Conservation (phyloP, 495 filamentous ascomycete genomes). For the Thozetella sp. region DNA sequence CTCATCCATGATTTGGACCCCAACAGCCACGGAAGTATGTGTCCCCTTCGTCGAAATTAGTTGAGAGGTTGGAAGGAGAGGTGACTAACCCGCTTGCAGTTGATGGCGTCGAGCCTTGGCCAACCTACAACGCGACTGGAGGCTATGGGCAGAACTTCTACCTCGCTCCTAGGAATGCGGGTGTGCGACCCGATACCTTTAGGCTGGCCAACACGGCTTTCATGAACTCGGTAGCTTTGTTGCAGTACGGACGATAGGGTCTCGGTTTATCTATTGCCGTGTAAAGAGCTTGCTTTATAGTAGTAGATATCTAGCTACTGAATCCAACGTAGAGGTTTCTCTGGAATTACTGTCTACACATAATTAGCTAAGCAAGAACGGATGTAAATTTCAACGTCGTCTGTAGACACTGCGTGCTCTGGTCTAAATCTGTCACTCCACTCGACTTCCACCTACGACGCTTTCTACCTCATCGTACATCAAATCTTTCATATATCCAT, state of each 20-base stretch:
- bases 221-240: not conserved
- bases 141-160: not conserved
- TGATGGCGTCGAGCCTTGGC: not conserved
- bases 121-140: not conserved
- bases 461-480: no score
- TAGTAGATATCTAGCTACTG: not conserved
- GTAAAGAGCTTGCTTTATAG: not conserved
- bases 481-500: no score
- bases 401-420: no score
- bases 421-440: no score
- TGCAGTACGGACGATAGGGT: not conserved
- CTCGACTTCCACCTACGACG: no score
- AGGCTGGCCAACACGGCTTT: not conserved
- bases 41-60: not conserved
- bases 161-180: not conserved
- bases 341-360: no score
- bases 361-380: no score
- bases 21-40: not conserved
- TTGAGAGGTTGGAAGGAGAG: not conserved
- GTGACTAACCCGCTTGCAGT: not conserved
- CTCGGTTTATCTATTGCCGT: no score
- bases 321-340: no score
- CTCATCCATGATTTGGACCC: not conserved
- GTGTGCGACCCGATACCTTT: not conserved
- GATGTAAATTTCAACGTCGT: no score